Evolutionary conservation across 805 yeast species (phyloP), one percentile per base, ranked within the genome.

Genomic region (Candida awuae): DNA sequence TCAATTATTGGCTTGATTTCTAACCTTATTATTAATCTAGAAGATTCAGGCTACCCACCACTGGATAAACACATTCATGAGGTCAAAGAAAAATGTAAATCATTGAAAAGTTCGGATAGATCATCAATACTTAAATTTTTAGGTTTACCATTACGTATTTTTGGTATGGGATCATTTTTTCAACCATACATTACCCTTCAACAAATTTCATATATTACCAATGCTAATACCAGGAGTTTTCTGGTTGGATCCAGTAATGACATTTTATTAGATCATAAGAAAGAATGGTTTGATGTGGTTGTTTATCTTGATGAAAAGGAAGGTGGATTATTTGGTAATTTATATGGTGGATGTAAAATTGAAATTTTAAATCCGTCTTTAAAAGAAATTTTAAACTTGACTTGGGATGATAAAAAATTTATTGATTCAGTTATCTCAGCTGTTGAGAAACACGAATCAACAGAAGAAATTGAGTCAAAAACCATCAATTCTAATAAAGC

Each of bases 151-250:
- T 64, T 92, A 35, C 88, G 82, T 50, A 59, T 87, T 1, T 92
- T 92, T 60, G 86, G 86, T 35, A 73, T 75, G 48, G 94, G 94
- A 32, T 87, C 94, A 1, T 70, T 90, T 43, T 88, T 94, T 68
- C 80, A 82, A 49, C 97, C 98, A 2, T 92, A 90, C 61, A 70
- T 88, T n/a, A 94, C 97, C 0, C 64, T 92, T 39, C 98, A 90
- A 58, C 97, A 90, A 54, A 64, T 90, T 40, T 83, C 82, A 37
- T 87, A 83, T 49, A 65, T 92, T 37, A 67, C 65, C 23, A 68
- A 71, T 16, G 63, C 66, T 1, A 71, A 69, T 36, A 71, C 88
- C 0, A 63, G 70, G 26, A 77, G 77, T 54, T 92, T 76, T 48
- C 63, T 84, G 54, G 72, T 85, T 35, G 98, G 98, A 1, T 80